These are phyloP conservation scores for Leishmania major DNA, from an alignment of 208 protist species.

Conservation along the genomic window DNA sequence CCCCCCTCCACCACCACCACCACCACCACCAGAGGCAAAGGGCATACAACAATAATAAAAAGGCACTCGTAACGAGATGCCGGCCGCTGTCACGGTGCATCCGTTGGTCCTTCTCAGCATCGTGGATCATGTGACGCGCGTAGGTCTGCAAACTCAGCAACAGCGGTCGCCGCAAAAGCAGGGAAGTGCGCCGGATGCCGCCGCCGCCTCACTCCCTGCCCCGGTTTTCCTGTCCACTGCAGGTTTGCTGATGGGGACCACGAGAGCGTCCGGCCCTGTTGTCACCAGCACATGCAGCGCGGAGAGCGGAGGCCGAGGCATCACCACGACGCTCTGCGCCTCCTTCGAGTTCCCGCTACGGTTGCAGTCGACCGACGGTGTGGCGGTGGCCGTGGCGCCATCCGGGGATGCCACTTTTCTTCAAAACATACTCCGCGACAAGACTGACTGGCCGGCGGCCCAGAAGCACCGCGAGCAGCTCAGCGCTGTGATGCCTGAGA, in stretches of 20 bases:
- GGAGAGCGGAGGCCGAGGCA: slow-evolving; percentile 1
- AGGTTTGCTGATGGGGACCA: slow-evolving; percentile 22
- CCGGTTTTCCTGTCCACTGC: slow-evolving; percentile 1
- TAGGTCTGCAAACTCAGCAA: not conserved
- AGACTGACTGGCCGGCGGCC: slow-evolving; percentile 48
- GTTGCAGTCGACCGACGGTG: not conserved
- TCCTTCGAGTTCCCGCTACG: slow-evolving; percentile 53
- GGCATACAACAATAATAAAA: not conserved
- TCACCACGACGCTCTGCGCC: slow-evolving; percentile 36
- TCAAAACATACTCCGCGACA: not conserved
- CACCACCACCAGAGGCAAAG: not conserved
- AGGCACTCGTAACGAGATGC: not conserved
- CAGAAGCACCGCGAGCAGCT: slow-evolving; percentile 41
- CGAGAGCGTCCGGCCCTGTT: not conserved
- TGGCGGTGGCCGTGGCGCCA: not conserved
- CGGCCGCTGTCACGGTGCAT: slow-evolving; percentile 38
- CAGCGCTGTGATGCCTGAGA: slow-evolving; percentile 52
- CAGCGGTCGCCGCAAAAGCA: not conserved
- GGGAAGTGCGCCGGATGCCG: not conserved
- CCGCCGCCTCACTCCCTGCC: not conserved
- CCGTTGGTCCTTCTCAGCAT: slow-evolving; percentile 77
- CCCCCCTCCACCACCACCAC: not conserved
- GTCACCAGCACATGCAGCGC: not conserved
- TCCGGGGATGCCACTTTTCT: slow-evolving; percentile 2
- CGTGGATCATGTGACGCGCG: slow-evolving; percentile 63